Evolutionary conservation across 345 rosid genomes (phyloP), one percentile per base, ranked within the genome.

Genomic region (Hirschfeldia incana): DNA sequence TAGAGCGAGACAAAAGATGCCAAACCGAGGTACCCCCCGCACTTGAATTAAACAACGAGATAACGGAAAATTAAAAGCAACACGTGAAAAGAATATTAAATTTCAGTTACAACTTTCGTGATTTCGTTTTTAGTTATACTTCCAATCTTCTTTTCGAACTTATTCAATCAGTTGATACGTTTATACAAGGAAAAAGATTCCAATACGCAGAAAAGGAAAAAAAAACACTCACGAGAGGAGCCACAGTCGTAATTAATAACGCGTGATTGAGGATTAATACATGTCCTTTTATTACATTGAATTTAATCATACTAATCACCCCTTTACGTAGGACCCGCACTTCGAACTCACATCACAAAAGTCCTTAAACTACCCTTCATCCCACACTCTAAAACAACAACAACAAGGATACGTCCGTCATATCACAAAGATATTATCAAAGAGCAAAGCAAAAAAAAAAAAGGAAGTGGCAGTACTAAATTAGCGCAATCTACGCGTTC

Each of bases 401-500:
- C 5, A 1, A 49, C 1, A 69, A 75, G 76, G 79, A 13, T 42
- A 16, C 0, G 58, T n/a, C 13, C 13, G 72, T 74, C 72, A 64
- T 29, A 57, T 3, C 6, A 10, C 6, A 8, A 0, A 0, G 0
- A 57, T 1, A 63, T 15, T 10, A 17, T 36, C 6, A 72, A 39
- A 10, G 51, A 32, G 8, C 3, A 67, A 67, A 57, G 67, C 21
- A 5, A 29, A 13, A 32, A 29, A 8, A 21, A 42, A 67, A 59
- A 0, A 8, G 15, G 28, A 64, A 69, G 61, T 21, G 5, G 42
- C 5, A 6, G n/a, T 13, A 36, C 15, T 26, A 21, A 9, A 33
- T 65, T 6, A 10, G 42, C 85, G 84, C 63, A 81, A 81, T 84
- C 83, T 67, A 46, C 82, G 84, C 88, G 86, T 80, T 87, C 74